These are phyloP conservation scores for Vachellia pachyceras DNA, from an alignment of 306 rosid species.

Conservation along the genomic window DNA sequence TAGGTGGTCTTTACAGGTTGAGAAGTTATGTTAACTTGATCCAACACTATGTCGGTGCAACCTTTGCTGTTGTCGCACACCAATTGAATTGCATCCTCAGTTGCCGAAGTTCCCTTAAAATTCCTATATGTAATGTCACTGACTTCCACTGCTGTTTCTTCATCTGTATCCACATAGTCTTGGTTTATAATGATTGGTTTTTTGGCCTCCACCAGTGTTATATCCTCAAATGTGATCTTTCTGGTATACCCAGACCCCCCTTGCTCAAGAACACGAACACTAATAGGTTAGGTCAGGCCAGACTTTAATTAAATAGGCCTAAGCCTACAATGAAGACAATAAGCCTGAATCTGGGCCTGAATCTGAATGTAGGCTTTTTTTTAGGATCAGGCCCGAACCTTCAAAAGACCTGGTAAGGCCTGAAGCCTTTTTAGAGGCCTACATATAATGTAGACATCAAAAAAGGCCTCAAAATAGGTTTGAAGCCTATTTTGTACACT, in stretches of 20 bases:
- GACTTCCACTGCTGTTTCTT: slow-evolving; percentile 31
- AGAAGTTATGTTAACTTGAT: slow-evolving; percentile 20
- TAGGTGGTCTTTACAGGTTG: not conserved
- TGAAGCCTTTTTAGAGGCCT: too few relatives aligned
- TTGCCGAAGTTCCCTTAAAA: slow-evolving; percentile 45
- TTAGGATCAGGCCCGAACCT: too few relatives aligned
- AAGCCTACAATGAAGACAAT: too few relatives aligned
- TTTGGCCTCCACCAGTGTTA: not conserved
- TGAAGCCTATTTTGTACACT: too few relatives aligned
- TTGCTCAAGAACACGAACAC: slow-evolving; percentile 33
- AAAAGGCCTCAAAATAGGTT: too few relatives aligned
- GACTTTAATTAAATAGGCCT: too few relatives aligned
- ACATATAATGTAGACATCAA: too few relatives aligned
- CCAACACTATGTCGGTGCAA: slow-evolving; percentile 38
- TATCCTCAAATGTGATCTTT: slow-evolving; percentile 51
- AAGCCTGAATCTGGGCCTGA: too few relatives aligned
- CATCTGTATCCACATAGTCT: slow-evolving; percentile 7
- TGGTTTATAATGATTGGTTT: slow-evolving; percentile 59
- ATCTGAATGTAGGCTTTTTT: too few relatives aligned
- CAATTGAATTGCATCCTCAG: slow-evolving; percentile 25
- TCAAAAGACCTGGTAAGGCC: too few relatives aligned
- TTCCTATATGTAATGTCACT: slow-evolving; percentile 44
- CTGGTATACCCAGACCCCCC: slow-evolving; percentile 64
- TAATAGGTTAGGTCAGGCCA: too few relatives aligned
- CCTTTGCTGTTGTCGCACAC: slow-evolving; percentile 34